Percentiles rank a stretch among this genome's conserved stretches.
These are phyloP conservation scores for Tubosaeta sp. DNA, from an alignment of 768 basidiomycete genomes.

Conservation along the genomic window DNA sequence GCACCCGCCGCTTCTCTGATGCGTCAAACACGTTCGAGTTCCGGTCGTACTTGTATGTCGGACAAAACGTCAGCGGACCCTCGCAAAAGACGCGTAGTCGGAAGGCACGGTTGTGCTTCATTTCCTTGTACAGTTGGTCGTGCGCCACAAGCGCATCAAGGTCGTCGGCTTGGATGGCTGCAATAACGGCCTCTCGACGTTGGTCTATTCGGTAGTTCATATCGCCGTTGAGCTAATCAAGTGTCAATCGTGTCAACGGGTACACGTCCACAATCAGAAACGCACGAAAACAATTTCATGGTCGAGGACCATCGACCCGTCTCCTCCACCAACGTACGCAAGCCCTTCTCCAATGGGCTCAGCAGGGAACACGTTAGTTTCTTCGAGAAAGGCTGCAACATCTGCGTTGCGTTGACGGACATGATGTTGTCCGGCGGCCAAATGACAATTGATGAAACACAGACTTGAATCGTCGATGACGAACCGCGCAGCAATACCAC, in stretches of 20 bases:
- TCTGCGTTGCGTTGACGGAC: slow-evolving; percentile 83
- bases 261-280: background rate
- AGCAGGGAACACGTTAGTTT: slow-evolving; percentile 59
- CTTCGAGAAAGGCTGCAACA: slow-evolving; percentile 82
- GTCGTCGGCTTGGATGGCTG: slow-evolving; percentile 66
- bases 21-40: slow-evolving; percentile 76
- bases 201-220: slow-evolving; percentile 98
- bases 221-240: slow-evolving; percentile 76
- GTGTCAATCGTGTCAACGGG: slow-evolving; percentile 1
- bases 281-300: slow-evolving; percentile 88
- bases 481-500: slow-evolving; percentile 86
- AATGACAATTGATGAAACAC: slow-evolving; percentile 95
- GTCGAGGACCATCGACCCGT: slow-evolving; percentile 89
- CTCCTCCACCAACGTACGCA: slow-evolving; percentile 84
- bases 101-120: slow-evolving; percentile 83
- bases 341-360: slow-evolving; percentile 50
- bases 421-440: slow-evolving; percentile 91
- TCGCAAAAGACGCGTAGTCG: slow-evolving; percentile 82
- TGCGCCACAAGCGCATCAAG: slow-evolving; percentile 58
- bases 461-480: slow-evolving; percentile 89
- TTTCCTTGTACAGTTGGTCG: slow-evolving; percentile 89
- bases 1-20: slow-evolving; percentile 82
- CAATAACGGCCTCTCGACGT: slow-evolving; percentile 76
- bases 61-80: slow-evolving; percentile 75
- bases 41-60: slow-evolving; percentile 95